A percentile compares a stretch with the other conserved stretches of the same genome.
Evolutionary conservation across 2,329 filamentous ascomycete species (phyloP).

Genomic region (Colletotrichum sp.): DNA sequence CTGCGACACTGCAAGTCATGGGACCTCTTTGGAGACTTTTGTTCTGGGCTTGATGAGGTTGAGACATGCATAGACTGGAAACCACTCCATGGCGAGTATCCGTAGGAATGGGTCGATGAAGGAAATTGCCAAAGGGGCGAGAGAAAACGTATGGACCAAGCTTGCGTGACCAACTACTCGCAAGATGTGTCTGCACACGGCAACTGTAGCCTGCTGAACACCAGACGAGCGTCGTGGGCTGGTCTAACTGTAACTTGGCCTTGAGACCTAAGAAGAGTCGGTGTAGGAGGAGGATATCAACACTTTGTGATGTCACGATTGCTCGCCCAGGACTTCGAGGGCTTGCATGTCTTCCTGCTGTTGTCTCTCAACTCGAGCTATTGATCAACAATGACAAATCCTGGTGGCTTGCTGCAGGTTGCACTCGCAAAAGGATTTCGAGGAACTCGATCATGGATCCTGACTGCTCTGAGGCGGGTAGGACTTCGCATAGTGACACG

Average conservation of each 20-base stretch:
- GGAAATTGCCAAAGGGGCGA: background rate
- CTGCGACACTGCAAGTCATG: slow-evolving; percentile 9
- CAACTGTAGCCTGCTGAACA: background rate
- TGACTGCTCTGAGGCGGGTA: background rate
- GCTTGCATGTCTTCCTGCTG: background rate
- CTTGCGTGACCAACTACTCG: background rate
- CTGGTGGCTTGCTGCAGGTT: background rate
- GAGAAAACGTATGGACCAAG: slow-evolving; percentile 8
- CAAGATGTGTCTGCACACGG: background rate
- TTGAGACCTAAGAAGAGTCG: background rate
- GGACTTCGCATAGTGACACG: background rate
- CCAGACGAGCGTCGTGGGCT: background rate
- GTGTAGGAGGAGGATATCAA: background rate
- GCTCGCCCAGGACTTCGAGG: background rate
- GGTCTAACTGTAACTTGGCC: background rate
- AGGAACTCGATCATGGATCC: background rate
- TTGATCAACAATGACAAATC: background rate
- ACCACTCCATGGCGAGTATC: background rate
- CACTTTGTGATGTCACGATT: background rate
- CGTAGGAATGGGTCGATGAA: slow-evolving; percentile 13
- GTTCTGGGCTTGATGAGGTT: background rate
- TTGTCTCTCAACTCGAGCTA: background rate
- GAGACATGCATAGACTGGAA: slow-evolving; percentile 17
- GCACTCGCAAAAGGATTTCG: background rate
- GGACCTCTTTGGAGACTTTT: background rate